phyloP scores from a whole-genome alignment of 441 rosid genomes.

The Euphorbia neoarborescens region DNA sequence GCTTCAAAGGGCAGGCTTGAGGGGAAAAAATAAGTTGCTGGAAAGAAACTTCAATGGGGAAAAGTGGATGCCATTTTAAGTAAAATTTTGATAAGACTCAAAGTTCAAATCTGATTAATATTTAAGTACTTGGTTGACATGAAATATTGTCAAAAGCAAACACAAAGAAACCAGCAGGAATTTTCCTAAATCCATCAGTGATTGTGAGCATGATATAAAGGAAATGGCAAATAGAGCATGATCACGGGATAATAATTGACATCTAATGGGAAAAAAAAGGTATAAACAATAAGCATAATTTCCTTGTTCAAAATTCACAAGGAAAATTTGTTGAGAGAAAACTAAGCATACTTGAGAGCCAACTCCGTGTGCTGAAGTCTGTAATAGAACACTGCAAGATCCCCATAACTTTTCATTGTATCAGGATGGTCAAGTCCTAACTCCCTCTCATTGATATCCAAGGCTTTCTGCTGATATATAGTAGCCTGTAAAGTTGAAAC shows the following conservation, averaged over 20 bases:
- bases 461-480: conserved; percentile 81
- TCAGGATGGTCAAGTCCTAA: conserved; percentile 94
- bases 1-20: neutral
- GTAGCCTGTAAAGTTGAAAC: conserved; percentile 40
- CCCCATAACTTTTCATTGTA: conserved; percentile 68
- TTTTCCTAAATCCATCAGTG: neutral
- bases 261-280: conserved; percentile 2
- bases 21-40: neutral
- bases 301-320: neutral
- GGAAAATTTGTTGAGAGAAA: neutral
- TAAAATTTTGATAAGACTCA: conserved; percentile 1
- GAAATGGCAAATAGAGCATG: neutral
- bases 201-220: neutral
- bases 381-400: conserved; percentile 66
- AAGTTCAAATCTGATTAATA: neutral
- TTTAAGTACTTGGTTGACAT: neutral
- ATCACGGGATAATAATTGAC: neutral
- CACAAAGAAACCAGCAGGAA: neutral
- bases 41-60: neutral
- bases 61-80: neutral
- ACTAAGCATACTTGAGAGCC: conserved; percentile 50
- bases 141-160: neutral
- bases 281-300: neutral
- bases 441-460: conserved; percentile 92
- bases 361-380: conserved; percentile 66